phyloP scores from a whole-genome alignment of 129 eudicot species.

The Chrysanthemum seticuspe region DNA sequence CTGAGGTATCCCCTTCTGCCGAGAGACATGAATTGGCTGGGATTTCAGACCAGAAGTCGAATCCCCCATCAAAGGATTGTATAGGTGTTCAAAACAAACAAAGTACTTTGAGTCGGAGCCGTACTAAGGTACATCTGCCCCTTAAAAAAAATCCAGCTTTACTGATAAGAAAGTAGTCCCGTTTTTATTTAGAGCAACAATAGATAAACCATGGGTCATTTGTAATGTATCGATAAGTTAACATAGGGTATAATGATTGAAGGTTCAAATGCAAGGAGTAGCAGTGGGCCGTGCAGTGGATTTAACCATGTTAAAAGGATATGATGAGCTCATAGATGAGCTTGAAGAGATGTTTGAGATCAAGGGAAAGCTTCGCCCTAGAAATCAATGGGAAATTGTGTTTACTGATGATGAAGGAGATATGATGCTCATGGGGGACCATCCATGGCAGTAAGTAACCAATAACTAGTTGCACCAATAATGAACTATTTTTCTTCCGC shows the following conservation, averaged over 20 bases:
- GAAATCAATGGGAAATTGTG: conserved; percentile 73
- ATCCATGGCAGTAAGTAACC: conserved; percentile 88
- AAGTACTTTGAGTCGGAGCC: conserved; percentile 60
- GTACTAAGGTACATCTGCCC: conserved; percentile 66
- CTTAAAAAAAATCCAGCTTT: neutral
- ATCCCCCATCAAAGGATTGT: conserved; percentile 45
- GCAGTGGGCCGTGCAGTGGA: conserved; percentile 41
- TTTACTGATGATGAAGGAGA: conserved; percentile 96
- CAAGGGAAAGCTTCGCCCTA: conserved; percentile 66
- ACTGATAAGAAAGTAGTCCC: neutral
- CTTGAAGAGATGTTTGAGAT: conserved; percentile 79
- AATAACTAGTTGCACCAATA: neutral
- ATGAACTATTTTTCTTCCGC: neutral
- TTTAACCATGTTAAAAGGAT: conserved; percentile 55
- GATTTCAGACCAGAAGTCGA: conserved; percentile 50
- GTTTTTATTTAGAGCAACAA: neutral
- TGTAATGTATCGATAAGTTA: neutral
- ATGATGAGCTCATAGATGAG: conserved; percentile 58
- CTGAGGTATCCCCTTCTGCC: conserved; percentile 25
- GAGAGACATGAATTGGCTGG: conserved; percentile 34
- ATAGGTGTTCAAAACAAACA: conserved; percentile 63
- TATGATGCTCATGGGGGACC: conserved; percentile 93
- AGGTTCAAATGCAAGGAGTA: conserved; percentile 15
- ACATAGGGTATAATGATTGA: neutral
- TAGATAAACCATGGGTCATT: neutral